Evolutionary conservation across 2,329 filamentous ascomycete genomes (phyloP), one percentile per base, ranked within the genome.

Genomic region (Talaromyces sp.): DNA sequence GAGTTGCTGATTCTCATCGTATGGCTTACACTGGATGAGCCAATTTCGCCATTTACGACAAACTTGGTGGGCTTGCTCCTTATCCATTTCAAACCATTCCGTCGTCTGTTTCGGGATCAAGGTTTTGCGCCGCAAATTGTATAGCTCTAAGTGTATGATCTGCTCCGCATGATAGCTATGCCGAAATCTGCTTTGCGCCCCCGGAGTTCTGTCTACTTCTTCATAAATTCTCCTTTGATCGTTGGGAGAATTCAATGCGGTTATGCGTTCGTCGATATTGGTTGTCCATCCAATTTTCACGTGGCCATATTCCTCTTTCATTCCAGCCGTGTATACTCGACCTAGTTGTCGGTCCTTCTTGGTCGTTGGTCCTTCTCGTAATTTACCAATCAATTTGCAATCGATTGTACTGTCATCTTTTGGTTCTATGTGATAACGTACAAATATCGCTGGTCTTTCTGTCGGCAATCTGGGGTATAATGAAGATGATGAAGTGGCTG

Each of bases 261-360:
- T n/a, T 12, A 44, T 37, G 6, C 59, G 59, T 44, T n/a, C n/a
- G n/a, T n/a, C n/a, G n/a, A n/a, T n/a, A n/a, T n/a, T n/a, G n/a
- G n/a, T n/a, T 1, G 48, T 55, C 23, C 23, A 61, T 35, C 59
- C 59, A 3, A 61, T 61, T 25, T 61, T 61, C 11, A 61, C 28
- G 4, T 44, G n/a, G 3, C 48, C 23, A 8, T 23, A 3, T 16
- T 55, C 35, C 2, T 25, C 59, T 23, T 46, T 11, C n/a, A 50
- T 18, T 3, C 1, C 9, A 11, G 37, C 23, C 9, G 59, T 61
- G n/a, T 61, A 61, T 18, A 61, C 7, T 9, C 5, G 9, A 25
- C 25, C 48, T n/a, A 12, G 1, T 35, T 11, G 44, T 2, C 14
- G 2, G 4, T 55, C 14, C 6, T 1, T 2, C 4, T 54, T 8